Conservation (phyloP, 441 rosid genomes). For the Erysimum cheiri region DNA sequence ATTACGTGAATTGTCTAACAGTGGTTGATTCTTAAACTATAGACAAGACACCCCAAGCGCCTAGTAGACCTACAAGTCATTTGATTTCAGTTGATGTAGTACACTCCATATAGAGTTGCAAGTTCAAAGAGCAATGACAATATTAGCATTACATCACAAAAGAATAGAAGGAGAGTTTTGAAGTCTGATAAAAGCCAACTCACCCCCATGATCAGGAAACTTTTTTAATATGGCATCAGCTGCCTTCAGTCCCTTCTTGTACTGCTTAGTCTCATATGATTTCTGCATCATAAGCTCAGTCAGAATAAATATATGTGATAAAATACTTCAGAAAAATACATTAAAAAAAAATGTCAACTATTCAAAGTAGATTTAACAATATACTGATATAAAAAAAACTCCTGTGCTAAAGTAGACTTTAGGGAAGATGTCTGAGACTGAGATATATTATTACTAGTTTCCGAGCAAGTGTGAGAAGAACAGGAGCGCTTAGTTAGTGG, state of each 20-base stretch:
- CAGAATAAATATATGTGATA: slow-evolving; percentile 3
- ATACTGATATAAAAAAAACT: background rate
- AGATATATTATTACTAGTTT: background rate
- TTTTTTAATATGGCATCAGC: slow-evolving; percentile 96
- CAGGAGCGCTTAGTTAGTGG: background rate
- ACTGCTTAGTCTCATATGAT: slow-evolving; percentile 98
- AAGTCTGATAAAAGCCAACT: slow-evolving; percentile 20
- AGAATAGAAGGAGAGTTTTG: slow-evolving; percentile 3
- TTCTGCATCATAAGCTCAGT: slow-evolving; percentile 59
- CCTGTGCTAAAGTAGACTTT: background rate
- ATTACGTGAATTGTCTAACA: background rate
- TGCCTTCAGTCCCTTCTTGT: slow-evolving; percentile 99
- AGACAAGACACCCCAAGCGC: background rate
- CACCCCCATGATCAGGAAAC: slow-evolving; percentile 99
- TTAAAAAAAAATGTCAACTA: background rate
- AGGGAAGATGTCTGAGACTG: background rate
- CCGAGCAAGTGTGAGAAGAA: slow-evolving; percentile 4
- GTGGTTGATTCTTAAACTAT: background rate
- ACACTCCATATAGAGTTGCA: background rate
- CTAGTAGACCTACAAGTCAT: slow-evolving; percentile 9
- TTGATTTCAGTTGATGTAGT: background rate
- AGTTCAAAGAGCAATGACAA: slow-evolving; percentile 8
- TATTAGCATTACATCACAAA: background rate
- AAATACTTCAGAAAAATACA: background rate
- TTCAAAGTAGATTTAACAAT: background rate